phyloP scores from a whole-genome alignment of 1,284 basidiomycete genomes.

The Ceraceosorus guamensis region DNA sequence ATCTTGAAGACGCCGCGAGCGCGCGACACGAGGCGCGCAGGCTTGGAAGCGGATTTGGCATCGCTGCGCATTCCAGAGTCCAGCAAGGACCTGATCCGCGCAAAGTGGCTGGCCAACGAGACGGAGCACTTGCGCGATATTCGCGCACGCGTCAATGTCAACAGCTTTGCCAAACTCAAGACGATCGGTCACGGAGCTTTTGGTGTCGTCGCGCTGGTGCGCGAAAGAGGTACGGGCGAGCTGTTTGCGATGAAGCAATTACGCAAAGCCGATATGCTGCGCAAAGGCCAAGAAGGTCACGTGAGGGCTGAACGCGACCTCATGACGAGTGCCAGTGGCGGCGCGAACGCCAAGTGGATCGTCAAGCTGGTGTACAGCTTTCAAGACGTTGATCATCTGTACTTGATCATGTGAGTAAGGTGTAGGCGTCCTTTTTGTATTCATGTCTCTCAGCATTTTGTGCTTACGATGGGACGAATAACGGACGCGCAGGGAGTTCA shows the following conservation, averaged over 20 bases:
- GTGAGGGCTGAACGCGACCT: constrained; percentile 83
- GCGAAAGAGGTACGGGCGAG: constrained; percentile 68
- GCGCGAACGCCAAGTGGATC: constrained; percentile 61
- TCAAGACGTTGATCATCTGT: constrained; percentile 66
- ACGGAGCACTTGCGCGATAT: constrained; percentile 78
- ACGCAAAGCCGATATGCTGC: constrained; percentile 89
- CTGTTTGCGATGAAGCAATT: constrained; percentile 96
- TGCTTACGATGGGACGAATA: constrained; percentile 26
- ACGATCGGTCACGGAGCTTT: constrained; percentile 98
- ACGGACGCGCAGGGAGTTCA: constrained; percentile 72
- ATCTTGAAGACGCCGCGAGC: constrained; percentile 64
- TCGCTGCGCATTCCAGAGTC: constrained; percentile 63
- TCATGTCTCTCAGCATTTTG: too few relatives aligned
- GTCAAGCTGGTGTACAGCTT: constrained; percentile 78
- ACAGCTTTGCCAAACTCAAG: constrained; percentile 80
- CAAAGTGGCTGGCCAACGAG: constrained; percentile 76
- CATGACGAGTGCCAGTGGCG: constrained; percentile 60
- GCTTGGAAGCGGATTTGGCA: constrained; percentile 79
- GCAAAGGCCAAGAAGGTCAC: constrained; percentile 95
- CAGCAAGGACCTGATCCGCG: constrained; percentile 66
- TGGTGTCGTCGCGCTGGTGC: constrained; percentile 87
- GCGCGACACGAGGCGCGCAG: constrained; percentile 71
- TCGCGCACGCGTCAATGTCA: constrained; percentile 71
- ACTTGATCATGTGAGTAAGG: constrained; percentile 58
- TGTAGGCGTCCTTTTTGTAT: constrained; percentile 1